These are phyloP conservation scores for Aspergillus biplanus DNA, from an alignment of 495 filamentous ascomycete species.

Conservation along the genomic window DNA sequence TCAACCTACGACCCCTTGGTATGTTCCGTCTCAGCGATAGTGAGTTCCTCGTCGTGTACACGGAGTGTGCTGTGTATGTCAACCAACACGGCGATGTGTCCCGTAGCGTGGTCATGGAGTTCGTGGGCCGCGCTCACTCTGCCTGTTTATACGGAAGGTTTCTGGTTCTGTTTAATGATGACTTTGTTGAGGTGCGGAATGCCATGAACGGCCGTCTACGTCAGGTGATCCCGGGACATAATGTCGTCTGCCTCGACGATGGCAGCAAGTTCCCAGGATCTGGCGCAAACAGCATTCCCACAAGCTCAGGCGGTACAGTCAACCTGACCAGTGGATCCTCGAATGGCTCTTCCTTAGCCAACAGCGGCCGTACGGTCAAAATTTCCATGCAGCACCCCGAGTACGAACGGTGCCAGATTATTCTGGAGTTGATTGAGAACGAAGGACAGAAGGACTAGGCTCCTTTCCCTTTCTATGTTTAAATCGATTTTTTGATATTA, in stretches of 20 bases:
- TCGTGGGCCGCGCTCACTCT: conserved; percentile 85
- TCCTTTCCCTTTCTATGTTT: not conserved
- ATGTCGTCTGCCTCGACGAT: conserved; percentile 87
- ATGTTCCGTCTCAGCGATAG: conserved; percentile 95
- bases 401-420: conserved; percentile 75
- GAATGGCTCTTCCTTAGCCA: conserved; percentile 36
- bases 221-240: conserved; percentile 90
- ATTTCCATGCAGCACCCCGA: conserved; percentile 95
- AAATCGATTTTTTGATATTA: not conserved
- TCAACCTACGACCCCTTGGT: conserved; percentile 79
- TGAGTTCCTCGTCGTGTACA: conserved; percentile 93
- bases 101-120: conserved; percentile 93
- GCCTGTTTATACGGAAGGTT: conserved; percentile 80
- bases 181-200: conserved; percentile 96
- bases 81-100: conserved; percentile 97
- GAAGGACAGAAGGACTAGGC: conserved; percentile 79
- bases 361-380: conserved; percentile 70
- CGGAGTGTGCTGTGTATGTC: conserved; percentile 94
- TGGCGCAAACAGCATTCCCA: conserved; percentile 36
- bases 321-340: conserved; percentile 33
- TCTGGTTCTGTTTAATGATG: conserved; percentile 81
- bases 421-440: conserved; percentile 91
- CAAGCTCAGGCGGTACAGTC: conserved; percentile 30
- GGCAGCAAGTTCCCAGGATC: conserved; percentile 58
- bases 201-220: conserved; percentile 91